Conservation (phyloP, 2,329 filamentous ascomycete species). For the Huntiella omanensis region DNA sequence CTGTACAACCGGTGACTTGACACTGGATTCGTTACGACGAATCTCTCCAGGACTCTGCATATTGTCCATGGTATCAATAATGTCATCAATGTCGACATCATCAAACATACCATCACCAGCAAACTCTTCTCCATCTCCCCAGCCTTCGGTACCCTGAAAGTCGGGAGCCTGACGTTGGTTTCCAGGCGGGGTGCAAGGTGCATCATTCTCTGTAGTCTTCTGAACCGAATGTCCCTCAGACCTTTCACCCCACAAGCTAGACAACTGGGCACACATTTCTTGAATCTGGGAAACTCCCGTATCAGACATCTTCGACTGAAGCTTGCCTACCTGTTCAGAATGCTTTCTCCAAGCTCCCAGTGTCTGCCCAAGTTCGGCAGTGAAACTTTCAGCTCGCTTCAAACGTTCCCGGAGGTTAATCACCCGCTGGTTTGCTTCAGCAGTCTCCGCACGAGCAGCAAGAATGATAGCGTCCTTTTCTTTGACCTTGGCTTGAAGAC, state of each 20-base stretch:
- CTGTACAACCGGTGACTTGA: background rate
- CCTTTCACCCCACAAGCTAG: no score
- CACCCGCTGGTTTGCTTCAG: constrained; percentile 12
- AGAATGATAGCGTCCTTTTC: background rate
- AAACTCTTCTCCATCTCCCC: background rate
- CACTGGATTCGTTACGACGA: background rate
- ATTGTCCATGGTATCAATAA: constrained; percentile 6
- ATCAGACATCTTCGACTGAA: constrained; percentile 4
- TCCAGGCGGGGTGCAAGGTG: no score
- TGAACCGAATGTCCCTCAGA: no score
- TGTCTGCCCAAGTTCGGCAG: constrained; percentile 4
- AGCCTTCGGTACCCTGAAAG: no score
- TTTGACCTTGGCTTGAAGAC: background rate
- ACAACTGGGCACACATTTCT: no score
- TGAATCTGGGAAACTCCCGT: background rate
- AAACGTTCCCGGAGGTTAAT: constrained; percentile 11
- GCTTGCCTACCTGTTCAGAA: background rate
- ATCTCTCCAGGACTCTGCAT: constrained; percentile 7
- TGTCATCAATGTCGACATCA: constrained; percentile 10
- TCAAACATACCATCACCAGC: constrained; percentile 5
- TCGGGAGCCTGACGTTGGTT: no score
- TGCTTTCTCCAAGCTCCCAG: constrained; percentile 11
- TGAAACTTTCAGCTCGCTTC: constrained; percentile 8
- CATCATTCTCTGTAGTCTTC: no score
- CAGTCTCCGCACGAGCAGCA: background rate